Base-by-base conservation (phyloP, 306 rosid species). In the Rosa chinensis region DNA sequence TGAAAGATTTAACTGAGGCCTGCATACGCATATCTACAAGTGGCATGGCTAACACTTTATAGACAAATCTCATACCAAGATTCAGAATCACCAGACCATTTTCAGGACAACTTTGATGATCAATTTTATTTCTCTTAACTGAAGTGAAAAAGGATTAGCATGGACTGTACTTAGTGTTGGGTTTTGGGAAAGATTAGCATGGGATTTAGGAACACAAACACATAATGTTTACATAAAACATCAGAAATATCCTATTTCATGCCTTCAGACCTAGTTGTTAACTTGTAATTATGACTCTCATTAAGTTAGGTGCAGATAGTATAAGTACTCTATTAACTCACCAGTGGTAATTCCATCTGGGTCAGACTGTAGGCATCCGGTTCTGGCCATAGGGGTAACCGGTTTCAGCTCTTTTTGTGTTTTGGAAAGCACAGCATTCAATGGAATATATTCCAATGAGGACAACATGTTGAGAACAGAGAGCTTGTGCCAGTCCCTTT, bases 291-390 rank as follows among this genome's bases (percentile, higher is more conserved):
- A 43, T 43, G 47, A 7, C 47, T 43, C 8, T 43, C 7, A 42
- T 5, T 42, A 42, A 42, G 45, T 42, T 42, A 8, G 45, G 45
- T 42, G 45, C 8, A 42, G 45, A 42, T 56, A 8, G 63, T 2
- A 11, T 56, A 18, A 62, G 37, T 62, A 12, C 10, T 63, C n/a
- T 25, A 25, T 32, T 32, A 73, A 75, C 84, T 71, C 21, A 91
- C 98, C 97, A 90, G 72, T 96, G 66, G 69, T 91, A 89, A 71
- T 96, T 98, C 98, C 98, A 91, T 82, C 94, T 80, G 76, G 99
- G 99, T 63, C 90, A 75, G 78, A 93, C 90, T 87, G 89, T 91
- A 81, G 83, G 88, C 92, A 96, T 87, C 49, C 86, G 84, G 77
- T 93, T 91, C 73, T 87, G 82, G 7, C 98, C 99, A 25, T 93